These are phyloP conservation scores for Sextonia rubra DNA, from an alignment of 164 flowering plant genomes.

Conservation along the genomic window DNA sequence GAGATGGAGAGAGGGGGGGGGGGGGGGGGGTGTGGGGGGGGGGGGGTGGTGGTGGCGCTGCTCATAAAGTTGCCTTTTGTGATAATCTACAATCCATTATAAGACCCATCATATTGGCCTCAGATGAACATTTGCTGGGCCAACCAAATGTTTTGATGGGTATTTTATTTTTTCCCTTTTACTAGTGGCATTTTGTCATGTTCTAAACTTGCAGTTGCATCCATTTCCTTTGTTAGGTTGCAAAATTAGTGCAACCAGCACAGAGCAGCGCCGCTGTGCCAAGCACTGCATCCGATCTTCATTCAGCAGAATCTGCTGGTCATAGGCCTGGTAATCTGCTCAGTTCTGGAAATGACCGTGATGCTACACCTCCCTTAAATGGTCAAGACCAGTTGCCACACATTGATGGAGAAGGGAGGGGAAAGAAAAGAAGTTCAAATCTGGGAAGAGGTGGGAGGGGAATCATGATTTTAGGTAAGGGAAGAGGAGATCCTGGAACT, in stretches of 20 bases:
- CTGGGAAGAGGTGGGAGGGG: constrained; percentile 81
- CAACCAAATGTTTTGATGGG: background rate
- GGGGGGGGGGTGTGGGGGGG: no score
- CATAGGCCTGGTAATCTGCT: constrained; percentile 16
- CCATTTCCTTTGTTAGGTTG: constrained; percentile 28
- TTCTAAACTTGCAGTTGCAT: constrained; percentile 2
- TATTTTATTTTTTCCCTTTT: background rate
- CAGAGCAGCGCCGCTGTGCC: constrained; percentile 19
- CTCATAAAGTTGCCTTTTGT: no score
- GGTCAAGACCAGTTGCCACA: constrained; percentile 37
- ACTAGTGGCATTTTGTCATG: background rate
- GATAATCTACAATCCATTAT: no score
- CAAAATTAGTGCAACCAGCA: constrained; percentile 21
- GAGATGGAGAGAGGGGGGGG: no score
- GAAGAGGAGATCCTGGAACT: constrained; percentile 55
- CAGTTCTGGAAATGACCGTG: constrained; percentile 31
- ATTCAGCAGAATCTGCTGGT: constrained; percentile 18
- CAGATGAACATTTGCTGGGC: background rate
- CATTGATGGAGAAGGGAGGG: constrained; percentile 59
- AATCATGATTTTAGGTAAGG: constrained; percentile 60
- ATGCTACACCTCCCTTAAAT: constrained; percentile 16
- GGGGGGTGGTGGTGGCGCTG: no score
- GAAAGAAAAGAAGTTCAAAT: constrained; percentile 51
- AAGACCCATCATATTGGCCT: background rate
- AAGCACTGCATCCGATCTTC: constrained; percentile 25